Base-by-base conservation (phyloP, 495 filamentous ascomycete species). In the Darksidea phi region DNA sequence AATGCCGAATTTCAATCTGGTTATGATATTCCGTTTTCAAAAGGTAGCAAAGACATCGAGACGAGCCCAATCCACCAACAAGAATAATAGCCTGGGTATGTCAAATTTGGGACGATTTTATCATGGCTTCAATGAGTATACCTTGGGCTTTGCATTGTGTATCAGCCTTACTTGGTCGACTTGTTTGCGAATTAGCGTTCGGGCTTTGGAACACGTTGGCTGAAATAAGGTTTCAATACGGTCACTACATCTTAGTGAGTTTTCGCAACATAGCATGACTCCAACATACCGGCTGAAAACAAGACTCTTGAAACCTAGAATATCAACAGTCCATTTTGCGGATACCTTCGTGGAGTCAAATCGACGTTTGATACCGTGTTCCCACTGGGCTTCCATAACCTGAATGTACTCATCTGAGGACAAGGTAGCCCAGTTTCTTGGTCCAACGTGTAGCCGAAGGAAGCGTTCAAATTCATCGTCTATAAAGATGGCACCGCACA, bases 401-500 rank as follows among this genome's bases (percentile, higher is more conserved):
- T 23, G 48, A 10, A 13, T 13, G 11, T 5, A 24, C 18, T 50
- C 17, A 8, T 8, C 7, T 17, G 17, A 10, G 23, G 17, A 17
- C 23, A 50, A 17, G 8, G 21, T 21, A 5, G 15, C 18, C 48
- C 48, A 50, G 5, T 50, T 17, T 28, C 11, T 7, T 10, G 5
- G 13, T 7, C 43, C 43, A 28, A 50, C 23, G 8, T 23, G 48
- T 13, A 50, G 7, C 23, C 24, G 17, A 23, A 50, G 17, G 48
- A 17, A 13, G 15, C 48, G 48, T 10, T 50, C 48, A 28, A 50
- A 50, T 23, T 13, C 48, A 6, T 50, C 48, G 17, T 50, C 48
- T 8, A 50, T 21, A 28, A 50, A 50, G 48, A 50, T 23, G 8
- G 48, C 17, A 8, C 48, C 48, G 17, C 48, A 50, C 18, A 50